Evolutionary conservation across 1,139 yeast species (phyloP).

Genomic region (Pichia kudriavzevii): DNA sequence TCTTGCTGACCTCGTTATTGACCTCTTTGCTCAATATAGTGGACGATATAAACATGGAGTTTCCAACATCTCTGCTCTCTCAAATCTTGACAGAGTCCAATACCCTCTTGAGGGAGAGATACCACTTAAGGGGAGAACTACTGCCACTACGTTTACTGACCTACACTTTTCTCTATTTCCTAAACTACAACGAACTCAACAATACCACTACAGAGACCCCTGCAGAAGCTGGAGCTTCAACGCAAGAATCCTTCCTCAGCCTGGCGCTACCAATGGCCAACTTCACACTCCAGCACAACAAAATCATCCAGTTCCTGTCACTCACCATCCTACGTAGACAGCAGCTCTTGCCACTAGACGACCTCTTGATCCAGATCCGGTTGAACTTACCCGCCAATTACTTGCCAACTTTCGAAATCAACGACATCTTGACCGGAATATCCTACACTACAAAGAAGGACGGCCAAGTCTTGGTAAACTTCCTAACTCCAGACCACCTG

Average conservation of each 20-base stretch:
- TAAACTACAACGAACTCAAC: no score
- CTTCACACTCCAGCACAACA: constrained; percentile 13
- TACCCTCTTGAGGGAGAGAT: no score
- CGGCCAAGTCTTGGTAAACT: constrained; percentile 1
- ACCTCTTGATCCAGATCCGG: constrained; percentile 57
- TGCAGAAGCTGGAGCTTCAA: no score
- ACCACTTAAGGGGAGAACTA: no score
- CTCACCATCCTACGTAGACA: constrained; percentile 4
- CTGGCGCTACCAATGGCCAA: background rate
- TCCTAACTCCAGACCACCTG: constrained; percentile 1
- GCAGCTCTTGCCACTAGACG: constrained; percentile 27
- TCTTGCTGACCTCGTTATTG: no score
- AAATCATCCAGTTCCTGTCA: constrained; percentile 36
- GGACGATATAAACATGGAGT: no score
- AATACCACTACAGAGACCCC: no score
- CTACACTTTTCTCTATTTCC: constrained; percentile 18
- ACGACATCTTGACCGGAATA: constrained; percentile 13
- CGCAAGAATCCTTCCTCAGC: no score
- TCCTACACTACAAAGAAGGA: constrained; percentile 24
- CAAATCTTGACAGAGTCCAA: no score
- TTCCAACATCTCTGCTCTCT: no score
- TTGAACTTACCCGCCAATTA: constrained; percentile 45
- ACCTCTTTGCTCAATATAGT: no score
- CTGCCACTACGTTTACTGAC: no score
- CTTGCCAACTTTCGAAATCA: constrained; percentile 31